Conservation (phyloP, 1,284 basidiomycete species). For the Taiwanofungus camphoratus region DNA sequence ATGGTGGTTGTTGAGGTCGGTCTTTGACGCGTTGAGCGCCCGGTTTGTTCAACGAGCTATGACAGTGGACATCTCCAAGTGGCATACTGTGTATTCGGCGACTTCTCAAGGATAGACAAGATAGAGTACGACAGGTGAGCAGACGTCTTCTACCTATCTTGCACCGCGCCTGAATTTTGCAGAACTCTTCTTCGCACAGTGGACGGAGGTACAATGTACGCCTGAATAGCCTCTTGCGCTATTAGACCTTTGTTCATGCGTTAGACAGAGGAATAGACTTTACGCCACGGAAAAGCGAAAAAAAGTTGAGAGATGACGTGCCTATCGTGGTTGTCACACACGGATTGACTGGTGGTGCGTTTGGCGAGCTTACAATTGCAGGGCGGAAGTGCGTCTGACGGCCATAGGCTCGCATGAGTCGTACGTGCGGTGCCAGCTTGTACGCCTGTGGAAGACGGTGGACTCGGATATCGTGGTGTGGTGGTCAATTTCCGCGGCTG, state of each 20-base stretch:
- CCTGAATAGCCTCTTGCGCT: slow-evolving; percentile 9
- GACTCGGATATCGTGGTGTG: slow-evolving; percentile 79
- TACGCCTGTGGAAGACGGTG: slow-evolving; percentile 63
- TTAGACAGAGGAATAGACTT: slow-evolving; percentile 64
- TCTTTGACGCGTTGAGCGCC: not conserved
- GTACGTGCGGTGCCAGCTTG: slow-evolving; percentile 76
- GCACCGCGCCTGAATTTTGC: not conserved
- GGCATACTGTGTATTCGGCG: slow-evolving; percentile 57
- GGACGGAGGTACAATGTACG: slow-evolving; percentile 71
- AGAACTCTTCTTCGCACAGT: slow-evolving; percentile 54
- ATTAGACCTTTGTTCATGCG: not conserved
- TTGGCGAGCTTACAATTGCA: no score
- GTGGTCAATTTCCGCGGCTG: slow-evolving; percentile 92
- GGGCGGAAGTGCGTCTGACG: no score
- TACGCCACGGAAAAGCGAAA: slow-evolving; percentile 49
- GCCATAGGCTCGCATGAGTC: slow-evolving; percentile 75
- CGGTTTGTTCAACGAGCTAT: not conserved
- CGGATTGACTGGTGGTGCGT: slow-evolving; percentile 79
- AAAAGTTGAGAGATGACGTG: slow-evolving; percentile 49
- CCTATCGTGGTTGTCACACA: slow-evolving; percentile 85
- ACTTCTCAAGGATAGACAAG: slow-evolving; percentile 69
- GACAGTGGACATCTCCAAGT: slow-evolving; percentile 68
- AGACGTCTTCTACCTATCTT: not conserved
- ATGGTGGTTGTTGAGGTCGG: slow-evolving; percentile 70
- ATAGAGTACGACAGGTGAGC: slow-evolving; percentile 65